Evolutionary conservation across 129 eudicot species (phyloP).

Genomic region (Centella asiatica): DNA sequence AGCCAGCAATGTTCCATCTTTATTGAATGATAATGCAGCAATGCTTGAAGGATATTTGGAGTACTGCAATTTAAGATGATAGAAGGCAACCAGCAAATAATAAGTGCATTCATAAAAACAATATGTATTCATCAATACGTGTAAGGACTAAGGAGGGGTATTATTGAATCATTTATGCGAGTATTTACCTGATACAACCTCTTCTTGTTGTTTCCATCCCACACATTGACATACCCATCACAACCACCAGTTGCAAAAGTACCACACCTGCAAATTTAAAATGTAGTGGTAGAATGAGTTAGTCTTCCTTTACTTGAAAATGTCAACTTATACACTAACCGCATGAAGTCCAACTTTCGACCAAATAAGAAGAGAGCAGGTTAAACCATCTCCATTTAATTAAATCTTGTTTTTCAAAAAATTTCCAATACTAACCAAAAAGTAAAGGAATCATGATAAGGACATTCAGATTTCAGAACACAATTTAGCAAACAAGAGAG

Average conservation of each 20-base stretch:
- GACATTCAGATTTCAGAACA: too few species aligned
- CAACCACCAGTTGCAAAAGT: slow-evolving; percentile 98
- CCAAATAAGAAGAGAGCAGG: not conserved
- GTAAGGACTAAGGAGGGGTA: not conserved
- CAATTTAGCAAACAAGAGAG: too few species aligned
- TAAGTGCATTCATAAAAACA: not conserved
- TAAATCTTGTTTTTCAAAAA: too few species aligned
- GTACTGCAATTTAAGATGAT: slow-evolving; percentile 41
- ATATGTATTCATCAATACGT: not conserved
- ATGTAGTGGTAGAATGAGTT: not conserved
- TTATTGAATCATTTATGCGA: not conserved
- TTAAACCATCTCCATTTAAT: not conserved
- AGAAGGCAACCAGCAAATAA: not conserved
- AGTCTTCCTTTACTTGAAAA: not conserved
- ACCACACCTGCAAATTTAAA: slow-evolving; percentile 55
- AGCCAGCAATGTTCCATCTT: slow-evolving; percentile 10
- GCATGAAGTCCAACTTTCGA: not conserved
- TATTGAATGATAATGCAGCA: slow-evolving; percentile 11
- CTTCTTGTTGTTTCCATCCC: slow-evolving; percentile 98
- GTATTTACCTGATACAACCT: slow-evolving; percentile 71
- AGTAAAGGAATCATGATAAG: too few species aligned
- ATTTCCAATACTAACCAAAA: too few species aligned
- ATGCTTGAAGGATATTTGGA: slow-evolving; percentile 58
- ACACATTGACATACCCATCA: slow-evolving; percentile 86
- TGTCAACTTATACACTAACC: not conserved